Percentiles rank a stretch among this genome's conserved stretches.
phyloP scores from a whole-genome alignment of 2,329 filamentous ascomycete genomes.

The Cadophora gregata region DNA sequence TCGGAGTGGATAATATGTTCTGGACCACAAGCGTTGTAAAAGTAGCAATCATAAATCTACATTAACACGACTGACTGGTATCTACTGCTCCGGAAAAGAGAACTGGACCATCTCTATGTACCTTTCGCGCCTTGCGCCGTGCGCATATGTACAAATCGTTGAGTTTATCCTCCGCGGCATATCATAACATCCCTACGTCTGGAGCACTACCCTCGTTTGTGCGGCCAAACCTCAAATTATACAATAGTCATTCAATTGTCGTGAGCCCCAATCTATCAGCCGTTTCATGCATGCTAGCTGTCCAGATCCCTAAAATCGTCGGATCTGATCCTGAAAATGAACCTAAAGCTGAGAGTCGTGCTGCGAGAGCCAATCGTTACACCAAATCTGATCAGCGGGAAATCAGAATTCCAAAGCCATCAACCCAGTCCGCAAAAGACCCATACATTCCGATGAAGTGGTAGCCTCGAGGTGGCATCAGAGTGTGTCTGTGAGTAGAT shows the following conservation, averaged over 20 bases:
- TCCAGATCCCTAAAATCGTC: background rate
- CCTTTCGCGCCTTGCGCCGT: background rate
- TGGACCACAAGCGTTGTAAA: no score
- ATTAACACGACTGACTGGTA: background rate
- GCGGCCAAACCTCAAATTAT: slow-evolving; percentile 19
- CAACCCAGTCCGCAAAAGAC: slow-evolving; percentile 79
- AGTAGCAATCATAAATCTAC: slow-evolving; percentile 1
- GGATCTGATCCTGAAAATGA: background rate
- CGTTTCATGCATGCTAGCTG: slow-evolving; percentile 9
- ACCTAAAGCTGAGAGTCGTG: background rate
- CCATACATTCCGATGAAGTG: slow-evolving; percentile 87
- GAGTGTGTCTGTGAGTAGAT: slow-evolving; percentile 68
- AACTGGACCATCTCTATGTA: slow-evolving; percentile 9
- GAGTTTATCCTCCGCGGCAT: background rate
- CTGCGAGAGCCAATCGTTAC: background rate
- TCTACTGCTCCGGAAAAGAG: background rate
- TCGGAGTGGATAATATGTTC: no score
- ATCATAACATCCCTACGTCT: background rate
- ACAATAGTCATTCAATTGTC: slow-evolving; percentile 23
- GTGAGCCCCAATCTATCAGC: slow-evolving; percentile 1
- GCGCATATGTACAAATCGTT: slow-evolving; percentile 21
- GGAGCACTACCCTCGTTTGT: background rate
- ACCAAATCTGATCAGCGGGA: slow-evolving; percentile 56
- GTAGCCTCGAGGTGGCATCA: slow-evolving; percentile 90
- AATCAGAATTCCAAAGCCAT: slow-evolving; percentile 85